Evolutionary conservation across 2,329 filamentous ascomycete species (phyloP).

Genomic region (Apiospora aurea): DNA sequence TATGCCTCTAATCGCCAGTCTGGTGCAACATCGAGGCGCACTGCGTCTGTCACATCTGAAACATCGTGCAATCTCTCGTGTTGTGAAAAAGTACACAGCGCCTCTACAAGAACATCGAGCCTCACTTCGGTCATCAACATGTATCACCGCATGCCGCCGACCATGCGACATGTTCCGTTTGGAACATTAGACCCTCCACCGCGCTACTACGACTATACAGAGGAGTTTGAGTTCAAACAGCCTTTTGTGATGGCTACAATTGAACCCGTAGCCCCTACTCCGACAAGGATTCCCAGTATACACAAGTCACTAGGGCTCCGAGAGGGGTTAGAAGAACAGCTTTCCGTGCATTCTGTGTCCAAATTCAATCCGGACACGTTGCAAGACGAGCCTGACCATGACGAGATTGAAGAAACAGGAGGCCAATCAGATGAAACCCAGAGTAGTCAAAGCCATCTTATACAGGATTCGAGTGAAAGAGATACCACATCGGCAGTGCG

Average conservation of each 20-base stretch:
- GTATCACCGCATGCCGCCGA: conserved; percentile 46
- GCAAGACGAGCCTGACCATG: neutral
- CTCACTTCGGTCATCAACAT: conserved; percentile 59
- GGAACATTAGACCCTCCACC: conserved; percentile 36
- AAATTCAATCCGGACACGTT: conserved; percentile 22
- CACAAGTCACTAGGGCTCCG: conserved; percentile 33
- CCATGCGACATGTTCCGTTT: conserved; percentile 35
- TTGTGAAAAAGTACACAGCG: conserved; percentile 43
- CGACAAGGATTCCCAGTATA: conserved; percentile 31
- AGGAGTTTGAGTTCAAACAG: conserved; percentile 52
- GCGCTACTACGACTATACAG: conserved; percentile 61
- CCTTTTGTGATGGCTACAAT: conserved; percentile 30
- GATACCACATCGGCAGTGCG: conserved; percentile 14
- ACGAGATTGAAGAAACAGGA: neutral
- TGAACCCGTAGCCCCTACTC: conserved; percentile 34
- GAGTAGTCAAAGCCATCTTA: conserved; percentile 8
- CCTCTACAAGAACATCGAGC: conserved; percentile 53
- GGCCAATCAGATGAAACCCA: neutral
- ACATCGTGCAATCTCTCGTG: conserved; percentile 40
- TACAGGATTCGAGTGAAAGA: neutral
- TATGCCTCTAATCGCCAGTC: conserved; percentile 34
- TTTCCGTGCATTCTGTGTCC: conserved; percentile 33
- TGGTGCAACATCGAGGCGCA: conserved; percentile 35
- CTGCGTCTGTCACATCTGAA: conserved; percentile 46
- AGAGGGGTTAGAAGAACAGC: conserved; percentile 36